Percentiles rank a stretch among this genome's conserved stretches.
Evolutionary conservation across 305 asterid species (phyloP).

Genomic region (Solanum aculeatissimum): DNA sequence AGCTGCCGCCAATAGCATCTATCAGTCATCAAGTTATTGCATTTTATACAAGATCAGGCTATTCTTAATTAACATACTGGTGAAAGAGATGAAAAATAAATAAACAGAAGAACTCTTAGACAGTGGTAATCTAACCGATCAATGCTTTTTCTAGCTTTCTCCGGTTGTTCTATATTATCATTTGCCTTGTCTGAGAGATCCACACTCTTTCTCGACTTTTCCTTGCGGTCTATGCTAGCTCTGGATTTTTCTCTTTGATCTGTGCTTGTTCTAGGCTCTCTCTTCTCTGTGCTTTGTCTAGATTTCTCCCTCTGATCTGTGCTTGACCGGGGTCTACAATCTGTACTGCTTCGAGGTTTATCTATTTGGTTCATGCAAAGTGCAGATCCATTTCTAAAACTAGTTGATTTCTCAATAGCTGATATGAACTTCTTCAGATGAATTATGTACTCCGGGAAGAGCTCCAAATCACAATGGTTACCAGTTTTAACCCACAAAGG

Average conservation of each 20-base stretch:
- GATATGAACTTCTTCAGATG: slow-evolving; percentile 78
- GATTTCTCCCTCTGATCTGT: slow-evolving; percentile 62
- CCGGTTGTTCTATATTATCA: slow-evolving; percentile 56
- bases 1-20: slow-evolving; percentile 51
- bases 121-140: slow-evolving; percentile 68
- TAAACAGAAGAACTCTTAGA: slow-evolving; percentile 16
- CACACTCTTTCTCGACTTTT: slow-evolving; percentile 37
- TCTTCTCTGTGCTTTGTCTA: slow-evolving; percentile 63
- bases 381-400: slow-evolving; percentile 27
- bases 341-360: slow-evolving; percentile 52
- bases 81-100: slow-evolving; percentile 4
- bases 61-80: not conserved
- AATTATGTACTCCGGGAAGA: slow-evolving; percentile 78
- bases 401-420: slow-evolving; percentile 69
- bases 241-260: slow-evolving; percentile 63
- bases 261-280: slow-evolving; percentile 57
- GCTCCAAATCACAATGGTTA: slow-evolving; percentile 91
- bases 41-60: not conserved
- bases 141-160: slow-evolving; percentile 84
- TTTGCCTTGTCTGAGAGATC: slow-evolving; percentile 37
- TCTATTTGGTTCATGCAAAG: slow-evolving; percentile 33
- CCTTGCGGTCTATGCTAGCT: slow-evolving; percentile 63
- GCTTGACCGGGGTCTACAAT: slow-evolving; percentile 69
- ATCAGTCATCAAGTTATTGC: slow-evolving; percentile 20
- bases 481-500: slow-evolving; percentile 92